These are phyloP conservation scores for Takakia lepidozioides DNA, from an alignment of 225 moss, liverwort and hornwort genomes.

Conservation along the genomic window DNA sequence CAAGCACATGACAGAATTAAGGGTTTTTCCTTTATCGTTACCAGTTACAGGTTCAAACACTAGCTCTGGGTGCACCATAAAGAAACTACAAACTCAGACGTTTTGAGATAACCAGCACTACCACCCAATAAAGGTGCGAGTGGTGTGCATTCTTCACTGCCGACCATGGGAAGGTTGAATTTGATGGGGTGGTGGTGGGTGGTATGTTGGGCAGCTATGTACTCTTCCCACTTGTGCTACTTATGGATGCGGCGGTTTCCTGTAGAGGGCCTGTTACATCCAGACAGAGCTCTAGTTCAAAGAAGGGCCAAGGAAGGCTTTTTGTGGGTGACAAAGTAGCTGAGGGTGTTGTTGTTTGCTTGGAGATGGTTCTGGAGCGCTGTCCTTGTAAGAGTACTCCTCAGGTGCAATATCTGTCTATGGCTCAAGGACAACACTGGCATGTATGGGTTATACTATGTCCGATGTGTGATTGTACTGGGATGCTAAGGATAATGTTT, in stretches of 20 bases:
- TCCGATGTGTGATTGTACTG: no score
- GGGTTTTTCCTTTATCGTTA: neutral
- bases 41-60: neutral
- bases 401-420: slow-evolving; percentile 66
- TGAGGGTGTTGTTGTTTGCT: slow-evolving; percentile 58
- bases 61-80: neutral
- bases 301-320: slow-evolving; percentile 21
- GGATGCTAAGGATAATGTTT: no score
- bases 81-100: neutral
- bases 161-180: no score
- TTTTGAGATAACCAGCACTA: neutral
- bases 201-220: slow-evolving; percentile 50
- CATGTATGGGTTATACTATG: no score
- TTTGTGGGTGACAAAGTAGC: slow-evolving; percentile 69
- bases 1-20: no score
- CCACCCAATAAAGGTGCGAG: neutral
- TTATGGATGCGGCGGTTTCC: slow-evolving; percentile 73
- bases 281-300: slow-evolving; percentile 25
- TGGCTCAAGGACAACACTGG: no score
- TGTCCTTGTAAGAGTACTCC: slow-evolving; percentile 50
- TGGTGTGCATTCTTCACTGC: slow-evolving; percentile 5
- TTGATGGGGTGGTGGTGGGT: slow-evolving; percentile 2
- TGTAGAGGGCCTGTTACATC: slow-evolving; percentile 54
- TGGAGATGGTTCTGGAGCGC: slow-evolving; percentile 51
- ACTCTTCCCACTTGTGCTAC: slow-evolving; percentile 65